Percentiles rank a stretch among this genome's conserved stretches.
These are phyloP conservation scores for Chloromonas sp. DNA, from an alignment of 163 green algal species.

Conservation along the genomic window DNA sequence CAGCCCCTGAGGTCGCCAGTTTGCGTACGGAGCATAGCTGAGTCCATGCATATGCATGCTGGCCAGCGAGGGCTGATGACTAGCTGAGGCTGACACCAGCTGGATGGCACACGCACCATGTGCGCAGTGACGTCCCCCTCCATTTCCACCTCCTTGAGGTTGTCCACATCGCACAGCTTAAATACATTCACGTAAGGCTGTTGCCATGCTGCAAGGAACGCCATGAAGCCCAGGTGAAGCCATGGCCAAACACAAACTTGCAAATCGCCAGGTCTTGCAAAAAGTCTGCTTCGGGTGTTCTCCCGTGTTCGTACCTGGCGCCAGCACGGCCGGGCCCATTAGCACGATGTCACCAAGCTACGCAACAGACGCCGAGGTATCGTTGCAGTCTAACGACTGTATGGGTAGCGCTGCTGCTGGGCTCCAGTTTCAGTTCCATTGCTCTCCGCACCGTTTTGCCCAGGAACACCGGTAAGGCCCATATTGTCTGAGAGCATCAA, in stretches of 20 bases:
- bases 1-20: no score
- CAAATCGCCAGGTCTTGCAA: neutral
- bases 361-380: no score
- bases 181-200: slow-evolving; percentile 60
- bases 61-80: neutral
- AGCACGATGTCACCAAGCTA: neutral
- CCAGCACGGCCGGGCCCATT: slow-evolving; percentile 4
- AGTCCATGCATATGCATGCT: neutral
- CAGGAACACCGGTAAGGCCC: no score
- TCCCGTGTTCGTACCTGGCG: slow-evolving; percentile 9
- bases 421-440: no score
- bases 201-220: slow-evolving; percentile 35
- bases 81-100: no score
- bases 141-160: slow-evolving; percentile 28
- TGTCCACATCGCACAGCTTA: slow-evolving; percentile 47
- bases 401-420: no score
- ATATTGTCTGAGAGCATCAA: no score
- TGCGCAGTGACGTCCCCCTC: slow-evolving; percentile 31
- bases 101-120: slow-evolving; percentile 13
- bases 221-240: neutral
- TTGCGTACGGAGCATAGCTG: no score
- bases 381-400: no score
- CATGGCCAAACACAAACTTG: no score
- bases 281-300: neutral
- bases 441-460: no score